phyloP scores from a whole-genome alignment of 2,329 filamentous ascomycete species.

The Cercospora sp. region DNA sequence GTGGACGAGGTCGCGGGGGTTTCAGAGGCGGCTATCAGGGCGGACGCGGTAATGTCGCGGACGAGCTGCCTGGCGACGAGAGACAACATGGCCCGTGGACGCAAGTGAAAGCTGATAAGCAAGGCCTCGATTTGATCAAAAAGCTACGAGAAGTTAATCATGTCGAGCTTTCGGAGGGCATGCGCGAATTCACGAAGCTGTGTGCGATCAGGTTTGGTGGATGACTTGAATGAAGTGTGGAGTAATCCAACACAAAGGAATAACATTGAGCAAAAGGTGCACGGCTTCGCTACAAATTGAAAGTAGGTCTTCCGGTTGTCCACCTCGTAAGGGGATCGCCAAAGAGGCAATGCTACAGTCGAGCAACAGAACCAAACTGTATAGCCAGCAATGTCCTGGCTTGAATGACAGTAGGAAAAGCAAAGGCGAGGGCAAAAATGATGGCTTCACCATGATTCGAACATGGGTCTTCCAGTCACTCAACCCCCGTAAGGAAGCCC shows the following conservation, averaged over 20 bases:
- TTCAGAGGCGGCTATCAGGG: background rate
- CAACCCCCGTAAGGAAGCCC: too few species aligned
- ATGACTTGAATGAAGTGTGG: background rate
- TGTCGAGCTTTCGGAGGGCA: slow-evolving; percentile 40
- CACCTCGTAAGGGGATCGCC: too few species aligned
- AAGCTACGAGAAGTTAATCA: slow-evolving; percentile 35
- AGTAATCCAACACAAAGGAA: background rate
- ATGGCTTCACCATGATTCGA: too few species aligned
- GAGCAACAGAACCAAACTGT: too few species aligned
- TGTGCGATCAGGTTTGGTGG: slow-evolving; percentile 44
- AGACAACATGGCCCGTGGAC: slow-evolving; percentile 39
- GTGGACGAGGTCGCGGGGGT: slow-evolving; percentile 17
- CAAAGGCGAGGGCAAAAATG: too few species aligned
- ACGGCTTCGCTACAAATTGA: background rate
- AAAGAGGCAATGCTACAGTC: too few species aligned
- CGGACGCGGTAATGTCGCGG: background rate
- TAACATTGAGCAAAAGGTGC: background rate
- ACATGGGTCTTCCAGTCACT: background rate
- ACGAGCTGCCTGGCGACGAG: slow-evolving; percentile 20
- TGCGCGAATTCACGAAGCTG: slow-evolving; percentile 47
- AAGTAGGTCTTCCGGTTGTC: background rate
- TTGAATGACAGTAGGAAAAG: too few species aligned
- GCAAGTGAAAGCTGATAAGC: slow-evolving; percentile 40
- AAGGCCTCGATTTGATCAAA: slow-evolving; percentile 34
- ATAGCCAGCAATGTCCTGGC: too few species aligned